Conservation (phyloP, 495 filamentous ascomycete species). For the Ascodesmis nigricans region DNA sequence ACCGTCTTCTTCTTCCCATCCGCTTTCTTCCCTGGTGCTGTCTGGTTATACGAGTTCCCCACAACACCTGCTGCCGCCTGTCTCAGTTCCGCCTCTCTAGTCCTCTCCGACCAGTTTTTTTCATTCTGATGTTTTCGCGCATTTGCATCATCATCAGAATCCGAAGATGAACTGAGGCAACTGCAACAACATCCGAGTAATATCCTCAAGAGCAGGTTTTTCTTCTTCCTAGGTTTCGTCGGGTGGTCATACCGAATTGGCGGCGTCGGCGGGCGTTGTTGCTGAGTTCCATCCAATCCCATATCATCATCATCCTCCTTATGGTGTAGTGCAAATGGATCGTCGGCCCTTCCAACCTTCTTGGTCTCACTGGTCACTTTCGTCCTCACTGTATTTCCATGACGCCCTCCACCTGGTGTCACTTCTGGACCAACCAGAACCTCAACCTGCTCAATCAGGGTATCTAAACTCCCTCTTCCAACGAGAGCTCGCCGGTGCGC, state of each 20-base stretch:
- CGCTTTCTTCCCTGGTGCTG: not conserved
- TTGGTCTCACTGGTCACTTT: conserved; percentile 12
- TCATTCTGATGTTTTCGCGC: too few relatives aligned
- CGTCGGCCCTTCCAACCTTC: conserved; percentile 6
- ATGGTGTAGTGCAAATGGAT: conserved; percentile 6
- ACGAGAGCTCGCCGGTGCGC: conserved; percentile 42
- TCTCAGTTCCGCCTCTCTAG: conserved; percentile 14
- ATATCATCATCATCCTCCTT: conserved; percentile 5
- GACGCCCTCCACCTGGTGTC: conserved; percentile 2
- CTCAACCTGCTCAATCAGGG: conserved; percentile 11
- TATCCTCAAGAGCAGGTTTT: conserved; percentile 9
- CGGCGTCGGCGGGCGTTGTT: conserved; percentile 1
- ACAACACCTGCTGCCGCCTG: conserved; percentile 14
- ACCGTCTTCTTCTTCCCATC: conserved; percentile 8
- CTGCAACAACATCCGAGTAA: conserved; percentile 11
- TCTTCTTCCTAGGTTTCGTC: conserved; percentile 5
- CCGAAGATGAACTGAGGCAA: too few relatives aligned
- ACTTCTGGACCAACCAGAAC: conserved; percentile 14
- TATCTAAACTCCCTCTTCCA: conserved; percentile 44
- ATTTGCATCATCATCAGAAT: not conserved
- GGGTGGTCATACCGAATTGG: conserved; percentile 13
- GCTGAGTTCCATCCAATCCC: too few relatives aligned
- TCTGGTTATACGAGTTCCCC: conserved; percentile 2
- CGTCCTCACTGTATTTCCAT: conserved; percentile 8
- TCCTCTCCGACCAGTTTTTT: conserved; percentile 3